Base-by-base conservation (phyloP, 345 rosid genomes). In the Pistacia atlantica region DNA sequence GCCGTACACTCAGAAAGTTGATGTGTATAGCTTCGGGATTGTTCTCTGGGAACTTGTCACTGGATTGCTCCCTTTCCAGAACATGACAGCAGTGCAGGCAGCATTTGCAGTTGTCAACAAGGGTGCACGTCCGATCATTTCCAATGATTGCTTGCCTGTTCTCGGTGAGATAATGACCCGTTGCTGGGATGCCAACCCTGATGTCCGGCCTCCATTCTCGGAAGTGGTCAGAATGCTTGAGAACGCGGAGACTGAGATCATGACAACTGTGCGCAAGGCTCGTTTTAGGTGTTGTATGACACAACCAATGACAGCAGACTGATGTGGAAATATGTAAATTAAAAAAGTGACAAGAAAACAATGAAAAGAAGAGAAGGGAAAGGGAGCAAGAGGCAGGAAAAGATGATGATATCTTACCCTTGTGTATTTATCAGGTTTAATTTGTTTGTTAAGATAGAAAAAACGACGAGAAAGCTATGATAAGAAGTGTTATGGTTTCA, bases 21-120 rank as follows among this genome's bases (percentile, higher is more conserved):
- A 86, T 56, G 89, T 86, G 70, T 86, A 83, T 65, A 86, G 89
- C 73, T 86, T 86, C 25, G 89, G 89, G 25, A 86, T 83, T 13
- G 89, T 86, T 8, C 83, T 86, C 18, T 86, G 89, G 89, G 89
- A 86, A 59, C 89, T 86, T 3, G 49, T 86, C 16, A 86, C 83
- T 1, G 86, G 86, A 8, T 59, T 79, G 83, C 74, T 83, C 31
- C 86, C 89, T 16, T 83, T 83, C 79, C 83, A 79, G 64, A 79
- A 81, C 80, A 83, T 86, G 86, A 86, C 89, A 5, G 85, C 89
- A 0, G 85, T 86, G 66, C 89, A 86, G 72, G 86, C 86, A 1
- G 89, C 86, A 8, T 83, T 86, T 72, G 87, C 86, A 38, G 89
- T 86, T 1, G 89, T 86, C 42, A 79, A 83, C 81, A 83, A 77